Percentiles rank a stretch among this genome's conserved stretches.
These are phyloP conservation scores for Pleurotus pulmonarius DNA, from an alignment of 768 basidiomycete species.

Conservation along the genomic window DNA sequence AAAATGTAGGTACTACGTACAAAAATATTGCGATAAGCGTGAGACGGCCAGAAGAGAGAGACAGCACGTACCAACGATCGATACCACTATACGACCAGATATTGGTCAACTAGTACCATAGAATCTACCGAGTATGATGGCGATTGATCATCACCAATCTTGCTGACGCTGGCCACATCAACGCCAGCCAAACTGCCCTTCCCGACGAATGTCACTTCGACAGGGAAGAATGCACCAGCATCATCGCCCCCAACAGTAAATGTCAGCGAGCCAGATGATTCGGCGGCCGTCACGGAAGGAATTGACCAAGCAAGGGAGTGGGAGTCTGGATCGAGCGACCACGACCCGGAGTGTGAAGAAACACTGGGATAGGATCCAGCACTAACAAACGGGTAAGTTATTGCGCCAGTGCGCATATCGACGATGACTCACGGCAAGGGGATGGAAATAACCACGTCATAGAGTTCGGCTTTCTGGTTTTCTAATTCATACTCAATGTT, in stretches of 20 bases:
- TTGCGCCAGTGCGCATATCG: not conserved
- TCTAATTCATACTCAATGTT: conserved; percentile 98
- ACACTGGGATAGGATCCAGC: conserved; percentile 84
- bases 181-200: conserved; percentile 81
- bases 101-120: conserved; percentile 51
- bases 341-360: conserved; percentile 70
- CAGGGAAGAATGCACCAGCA: conserved; percentile 85
- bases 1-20: too few species aligned
- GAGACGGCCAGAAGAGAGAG: too few species aligned
- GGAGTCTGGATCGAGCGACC: conserved; percentile 75
- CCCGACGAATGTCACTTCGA: conserved; percentile 76
- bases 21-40: too few species aligned
- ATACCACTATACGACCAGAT: conserved; percentile 43
- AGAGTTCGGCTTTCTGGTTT: conserved; percentile 71
- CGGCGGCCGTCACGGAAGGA: conserved; percentile 57
- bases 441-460: conserved; percentile 86
- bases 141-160: conserved; percentile 38
- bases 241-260: conserved; percentile 89
- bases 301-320: conserved; percentile 88
- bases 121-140: conserved; percentile 51
- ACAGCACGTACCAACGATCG: too few species aligned
- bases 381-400: conserved; percentile 27
- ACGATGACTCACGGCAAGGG: conserved; percentile 76
- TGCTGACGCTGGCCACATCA: conserved; percentile 55
- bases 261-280: conserved; percentile 80